Conservation (phyloP, 495 filamentous ascomycete genomes). For the Penicillium macrosclerotiorum region DNA sequence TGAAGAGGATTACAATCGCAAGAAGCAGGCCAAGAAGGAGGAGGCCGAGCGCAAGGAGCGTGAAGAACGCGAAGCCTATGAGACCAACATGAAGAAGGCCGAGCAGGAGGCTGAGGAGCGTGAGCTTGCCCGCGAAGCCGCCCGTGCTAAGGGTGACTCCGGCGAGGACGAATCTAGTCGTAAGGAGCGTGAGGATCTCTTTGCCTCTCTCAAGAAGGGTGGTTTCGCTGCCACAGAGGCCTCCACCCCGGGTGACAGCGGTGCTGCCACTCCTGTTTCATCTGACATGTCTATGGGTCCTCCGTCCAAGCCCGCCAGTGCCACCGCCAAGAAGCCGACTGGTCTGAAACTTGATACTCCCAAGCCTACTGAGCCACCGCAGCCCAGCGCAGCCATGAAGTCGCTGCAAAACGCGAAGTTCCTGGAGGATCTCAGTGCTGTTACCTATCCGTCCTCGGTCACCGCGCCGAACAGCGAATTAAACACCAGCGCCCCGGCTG, state of each 20-base stretch:
- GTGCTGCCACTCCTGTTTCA: slow-evolving; percentile 53
- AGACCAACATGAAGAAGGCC: slow-evolving; percentile 55
- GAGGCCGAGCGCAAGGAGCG: slow-evolving; percentile 60
- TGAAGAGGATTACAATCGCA: slow-evolving; percentile 58
- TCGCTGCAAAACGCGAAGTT: slow-evolving; percentile 85
- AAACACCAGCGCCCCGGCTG: slow-evolving; percentile 69
- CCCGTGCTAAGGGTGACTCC: slow-evolving; percentile 38
- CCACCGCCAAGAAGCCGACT: slow-evolving; percentile 68
- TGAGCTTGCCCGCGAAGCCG: slow-evolving; percentile 52
- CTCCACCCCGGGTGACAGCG: slow-evolving; percentile 53
- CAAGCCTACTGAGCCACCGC: slow-evolving; percentile 79
- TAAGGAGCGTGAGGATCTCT: slow-evolving; percentile 47
- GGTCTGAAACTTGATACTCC: slow-evolving; percentile 80
- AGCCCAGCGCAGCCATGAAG: slow-evolving; percentile 89
- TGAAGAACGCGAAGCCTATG: slow-evolving; percentile 47
- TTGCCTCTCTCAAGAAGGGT: slow-evolving; percentile 57
- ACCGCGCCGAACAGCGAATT: slow-evolving; percentile 86
- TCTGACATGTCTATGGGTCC: slow-evolving; percentile 55
- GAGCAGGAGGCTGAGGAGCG: slow-evolving; percentile 56
- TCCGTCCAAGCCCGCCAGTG: slow-evolving; percentile 52
- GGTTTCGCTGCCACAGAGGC: slow-evolving; percentile 44
- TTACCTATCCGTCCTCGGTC: slow-evolving; percentile 75
- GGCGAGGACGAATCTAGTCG: slow-evolving; percentile 37
- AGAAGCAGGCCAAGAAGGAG: slow-evolving; percentile 60
- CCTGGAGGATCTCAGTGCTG: slow-evolving; percentile 63